Base-by-base conservation (phyloP, 192 early-diverging fungal species). In the Paraglomus occultum region DNA sequence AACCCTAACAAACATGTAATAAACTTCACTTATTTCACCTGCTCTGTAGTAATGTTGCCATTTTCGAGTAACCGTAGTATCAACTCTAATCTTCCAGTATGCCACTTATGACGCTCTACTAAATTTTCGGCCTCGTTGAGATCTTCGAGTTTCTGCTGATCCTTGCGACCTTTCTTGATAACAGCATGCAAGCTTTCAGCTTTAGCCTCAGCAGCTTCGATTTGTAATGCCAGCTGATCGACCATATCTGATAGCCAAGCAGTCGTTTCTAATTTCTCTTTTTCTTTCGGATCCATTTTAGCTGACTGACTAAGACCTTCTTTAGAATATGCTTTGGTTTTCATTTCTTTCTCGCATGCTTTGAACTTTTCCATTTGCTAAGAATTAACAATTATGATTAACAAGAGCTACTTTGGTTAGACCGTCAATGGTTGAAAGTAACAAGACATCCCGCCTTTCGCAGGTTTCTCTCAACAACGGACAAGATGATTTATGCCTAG, bases 361-460 rank as follows among this genome's bases (percentile, higher is more conserved):
- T 99, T 99, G 84, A 99, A 99, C 71, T 86, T 86, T 74, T 99
- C 97, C 97, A 99, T 99, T 89, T 98, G 94, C 89, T 92, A 78
- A 18, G 43, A 5, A 18, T 59, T 14, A 55, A 46, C 8, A 48
- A 31, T 31, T 31, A 31, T 31, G 9, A 12, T 2, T 43, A 42
- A 42, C 23, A 55, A 12, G 11, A 38, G 42, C 12, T 51, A 8
- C 18, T 46, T 72, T 67, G 54, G 64, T 22, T 39, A 43, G 75
- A 42, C 52, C 8, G 18, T 15, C 17, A 22, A 20, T 20, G 40
- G 15, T 15, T 69, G 23, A 39, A 48, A 53, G 5, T 11, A 31
- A 69, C 10, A 17, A 31, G 3, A 14, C 10, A 65, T 45, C 47
- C 17, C 2, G 44, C 14, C 15, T 43, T 15, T 38, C n/a, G n/a